Evolutionary conservation across 2,329 filamentous ascomycete species (phyloP), one percentile per base, ranked within the genome.

Genomic region (Escovopsis sp.): DNA sequence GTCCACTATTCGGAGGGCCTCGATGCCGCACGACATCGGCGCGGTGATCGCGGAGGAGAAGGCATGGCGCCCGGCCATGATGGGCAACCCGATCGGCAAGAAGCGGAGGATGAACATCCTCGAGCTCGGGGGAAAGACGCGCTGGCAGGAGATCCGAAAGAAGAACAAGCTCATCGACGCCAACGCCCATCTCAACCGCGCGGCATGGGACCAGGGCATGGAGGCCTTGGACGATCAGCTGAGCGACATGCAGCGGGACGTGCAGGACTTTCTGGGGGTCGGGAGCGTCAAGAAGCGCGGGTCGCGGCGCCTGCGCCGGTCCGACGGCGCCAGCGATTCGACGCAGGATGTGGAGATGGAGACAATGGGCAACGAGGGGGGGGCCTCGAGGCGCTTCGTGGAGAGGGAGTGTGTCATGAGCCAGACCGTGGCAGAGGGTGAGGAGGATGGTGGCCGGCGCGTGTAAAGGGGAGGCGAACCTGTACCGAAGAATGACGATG

Each of bases 81-180:
- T 84, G 49, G 79, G 80, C 11, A 79, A 81, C 48, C 79, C 80
- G 11, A 72, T 70, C 31, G 72, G 76, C 32, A 77, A 74, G 53
- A 72, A 69, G 47, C 66, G 81, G 34, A 67, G 76, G 40, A 74
- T 86, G 66, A 84, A 72, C 49, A 52, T 84, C 17, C 59, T 87
- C 13, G 81, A 87, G 52, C 57, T 82, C 39, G 80, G 81, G 0
- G 57, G 61, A 26, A 61, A 79, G 62, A 78, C 69, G 34, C 62
- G 81, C 28, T 87, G 78, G 76, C 79, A 71, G 17, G 79, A 85
- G 53, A 84, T 87, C 40, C 62, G 72, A 40, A 66, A 58, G 44
- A 69, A 65, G 48, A 78, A 78, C 46, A 61, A 58, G 31, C 56
- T 78, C 33, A 64, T 75, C 33, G 70, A 74, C 43, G 53, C 52